A percentile compares a stretch with the other conserved stretches of the same genome.
Conservation (phyloP, 2,329 filamentous ascomycete species). For the Penicillium sp. region DNA sequence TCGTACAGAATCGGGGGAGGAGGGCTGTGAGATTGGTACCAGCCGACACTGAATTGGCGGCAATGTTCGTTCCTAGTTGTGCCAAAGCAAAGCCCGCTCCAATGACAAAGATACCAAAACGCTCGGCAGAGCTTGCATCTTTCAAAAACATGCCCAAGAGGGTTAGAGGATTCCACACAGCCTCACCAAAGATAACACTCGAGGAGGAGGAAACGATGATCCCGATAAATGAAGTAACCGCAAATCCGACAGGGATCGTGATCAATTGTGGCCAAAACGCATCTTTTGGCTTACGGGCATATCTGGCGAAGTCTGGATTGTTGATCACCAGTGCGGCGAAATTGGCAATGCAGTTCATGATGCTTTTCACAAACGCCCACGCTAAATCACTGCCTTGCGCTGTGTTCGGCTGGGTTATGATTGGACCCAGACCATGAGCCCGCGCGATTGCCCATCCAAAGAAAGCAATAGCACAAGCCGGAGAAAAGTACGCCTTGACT, state of each 20-base stretch:
- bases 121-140: constrained; percentile 11
- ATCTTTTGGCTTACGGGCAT: constrained; percentile 10
- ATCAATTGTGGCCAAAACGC: constrained; percentile 12
- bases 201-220: constrained; percentile 16
- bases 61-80: constrained; percentile 80
- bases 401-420: constrained; percentile 47
- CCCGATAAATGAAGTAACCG: constrained; percentile 14
- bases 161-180: constrained; percentile 14
- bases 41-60: constrained; percentile 77
- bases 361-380: constrained; percentile 35
- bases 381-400: constrained; percentile 50
- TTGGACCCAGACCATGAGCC: constrained; percentile 51
- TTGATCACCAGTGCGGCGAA: constrained; percentile 21
- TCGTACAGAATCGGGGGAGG: constrained; percentile 74
- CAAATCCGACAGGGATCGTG: constrained; percentile 14
- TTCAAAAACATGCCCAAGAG: constrained; percentile 8
- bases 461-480: constrained; percentile 45
- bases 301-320: constrained; percentile 22
- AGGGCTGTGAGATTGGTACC: constrained; percentile 78
- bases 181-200: constrained; percentile 11
- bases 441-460: constrained; percentile 61
- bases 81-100: constrained; percentile 69
- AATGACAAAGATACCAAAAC: constrained; percentile 73
- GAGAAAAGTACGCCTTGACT: constrained; percentile 45
- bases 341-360: constrained; percentile 14